Percentiles rank a stretch among this genome's conserved stretches.
These are phyloP conservation scores for Trypanosoma brucei DNA, from an alignment of 208 protist genomes.

Conservation along the genomic window DNA sequence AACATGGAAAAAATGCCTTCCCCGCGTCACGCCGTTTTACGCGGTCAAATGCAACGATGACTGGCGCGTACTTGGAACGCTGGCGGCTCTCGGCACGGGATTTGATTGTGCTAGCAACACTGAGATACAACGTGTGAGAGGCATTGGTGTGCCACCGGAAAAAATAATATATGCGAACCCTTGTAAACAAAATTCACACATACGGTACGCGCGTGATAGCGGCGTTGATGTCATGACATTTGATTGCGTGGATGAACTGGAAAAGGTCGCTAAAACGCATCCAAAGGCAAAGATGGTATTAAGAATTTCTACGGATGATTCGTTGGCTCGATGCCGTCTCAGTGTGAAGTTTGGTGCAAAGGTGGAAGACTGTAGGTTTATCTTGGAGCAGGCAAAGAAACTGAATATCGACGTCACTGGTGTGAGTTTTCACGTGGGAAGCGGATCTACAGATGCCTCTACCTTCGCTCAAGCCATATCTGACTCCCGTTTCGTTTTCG, in stretches of 20 bases:
- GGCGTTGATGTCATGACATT: constrained; percentile 76
- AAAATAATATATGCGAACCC: constrained; percentile 88
- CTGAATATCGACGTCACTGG: constrained; percentile 61
- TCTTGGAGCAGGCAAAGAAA: constrained; percentile 39
- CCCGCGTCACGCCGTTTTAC: constrained; percentile 73
- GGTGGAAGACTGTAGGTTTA: constrained; percentile 28
- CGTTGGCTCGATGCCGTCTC: constrained; percentile 54
- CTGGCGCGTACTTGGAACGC: constrained; percentile 41
- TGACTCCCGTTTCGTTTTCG: constrained; percentile 49
- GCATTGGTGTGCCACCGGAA: constrained; percentile 35
- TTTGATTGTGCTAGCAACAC: constrained; percentile 81
- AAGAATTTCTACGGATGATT: constrained; percentile 76
- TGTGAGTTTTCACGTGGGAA: constrained; percentile 89
- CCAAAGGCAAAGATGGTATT: constrained; percentile 52
- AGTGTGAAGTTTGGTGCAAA: constrained; percentile 80
- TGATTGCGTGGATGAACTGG: constrained; percentile 74
- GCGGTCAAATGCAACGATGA: constrained; percentile 84
- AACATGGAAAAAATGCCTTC: constrained; percentile 54
- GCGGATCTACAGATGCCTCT: constrained; percentile 49
- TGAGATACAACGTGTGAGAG: constrained; percentile 55
- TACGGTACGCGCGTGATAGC: constrained; percentile 39
- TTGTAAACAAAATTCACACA: constrained; percentile 68
- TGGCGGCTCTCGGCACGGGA: constrained; percentile 57
- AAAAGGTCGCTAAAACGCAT: constrained; percentile 55
- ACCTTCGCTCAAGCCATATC: constrained; percentile 60